Base-by-base conservation (phyloP, 768 basidiomycete genomes). In the Mycena alexandri region DNA sequence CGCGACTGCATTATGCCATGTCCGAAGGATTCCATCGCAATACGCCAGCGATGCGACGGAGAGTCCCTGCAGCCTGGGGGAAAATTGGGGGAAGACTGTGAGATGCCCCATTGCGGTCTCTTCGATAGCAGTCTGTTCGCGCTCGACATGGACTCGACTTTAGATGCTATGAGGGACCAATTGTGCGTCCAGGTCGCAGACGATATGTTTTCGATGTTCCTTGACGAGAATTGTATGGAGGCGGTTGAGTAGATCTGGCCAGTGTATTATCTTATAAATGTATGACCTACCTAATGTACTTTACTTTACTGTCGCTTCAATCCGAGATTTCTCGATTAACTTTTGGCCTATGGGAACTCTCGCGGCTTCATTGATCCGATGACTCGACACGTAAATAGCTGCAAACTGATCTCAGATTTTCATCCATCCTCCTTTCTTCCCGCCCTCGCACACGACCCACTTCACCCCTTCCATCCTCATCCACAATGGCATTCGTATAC, bases 401-500 rank as follows among this genome's bases (percentile, higher is more conserved):
- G 5, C 47, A 36, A 61, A 61, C 12, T 38, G 16, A 33, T 7
- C 9, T 8, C 5, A 25, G 10, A 22, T 36, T 24, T 36, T 22
- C 34, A 44, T n/a, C 46, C 66, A 50, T 12, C n/a, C 22, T 24
- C 52, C 55, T 55, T 43, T 38, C 44, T 33, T 57, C 46, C 44
- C 25, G 11, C 61, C 43, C 57, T 4, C 44, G 21, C 21, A 24
- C 46, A 21, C 29, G 3, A 29, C 41, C 41, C 33, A 29, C 21
- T 47, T n/a, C 29, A 29, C 29, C 3, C 29, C 29, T 29, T 46
- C 33, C 24, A 17, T 41, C 10, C 22, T 22, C n/a, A n/a, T n/a
- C 54, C 14, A 3, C 33, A 41, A 74, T 75, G 73, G 75, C 77
- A 12, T 79, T 73, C 59, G 79, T 80, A 38, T 79, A 73, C 66